These are phyloP conservation scores for Aspergillus tamarii DNA, from an alignment of 2,329 filamentous ascomycete genomes.

Conservation along the genomic window DNA sequence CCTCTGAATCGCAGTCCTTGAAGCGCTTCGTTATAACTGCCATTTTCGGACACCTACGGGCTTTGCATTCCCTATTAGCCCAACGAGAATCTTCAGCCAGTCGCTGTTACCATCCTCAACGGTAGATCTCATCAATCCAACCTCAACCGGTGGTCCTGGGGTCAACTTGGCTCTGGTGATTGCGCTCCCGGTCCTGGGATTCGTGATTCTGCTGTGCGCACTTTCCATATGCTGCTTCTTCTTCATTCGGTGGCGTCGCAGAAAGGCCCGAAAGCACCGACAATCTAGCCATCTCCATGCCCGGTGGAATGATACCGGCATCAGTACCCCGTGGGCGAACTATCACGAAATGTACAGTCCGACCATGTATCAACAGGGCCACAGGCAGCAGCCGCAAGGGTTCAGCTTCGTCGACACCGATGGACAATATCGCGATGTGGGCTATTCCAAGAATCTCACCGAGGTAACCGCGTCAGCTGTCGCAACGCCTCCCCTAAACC, in stretches of 20 bases:
- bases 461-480: constrained; percentile 11
- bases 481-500: constrained; percentile 6
- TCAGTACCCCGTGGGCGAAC: constrained; percentile 34
- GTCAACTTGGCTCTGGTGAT: constrained; percentile 43
- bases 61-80: constrained; percentile 43
- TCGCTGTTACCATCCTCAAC: constrained; percentile 41
- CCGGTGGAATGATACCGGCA: constrained; percentile 40
- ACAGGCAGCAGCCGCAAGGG: constrained; percentile 14
- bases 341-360: constrained; percentile 22
- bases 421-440: constrained; percentile 27
- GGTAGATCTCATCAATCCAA: constrained; percentile 24
- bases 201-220: constrained; percentile 40
- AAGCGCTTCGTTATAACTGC: constrained; percentile 51
- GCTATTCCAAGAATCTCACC: constrained; percentile 15
- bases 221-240: constrained; percentile 44
- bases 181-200: constrained; percentile 47
- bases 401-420: constrained; percentile 33
- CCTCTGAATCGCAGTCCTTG: constrained; percentile 40
- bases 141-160: constrained; percentile 15
- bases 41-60: constrained; percentile 41
- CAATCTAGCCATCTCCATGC: constrained; percentile 34
- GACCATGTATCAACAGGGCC: constrained; percentile 14
- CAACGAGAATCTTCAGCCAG: constrained; percentile 46
- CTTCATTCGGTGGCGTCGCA: constrained; percentile 47
- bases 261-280: constrained; percentile 33